Conservation (phyloP, 495 filamentous ascomycete genomes). For the Tuber umbilicatum region DNA sequence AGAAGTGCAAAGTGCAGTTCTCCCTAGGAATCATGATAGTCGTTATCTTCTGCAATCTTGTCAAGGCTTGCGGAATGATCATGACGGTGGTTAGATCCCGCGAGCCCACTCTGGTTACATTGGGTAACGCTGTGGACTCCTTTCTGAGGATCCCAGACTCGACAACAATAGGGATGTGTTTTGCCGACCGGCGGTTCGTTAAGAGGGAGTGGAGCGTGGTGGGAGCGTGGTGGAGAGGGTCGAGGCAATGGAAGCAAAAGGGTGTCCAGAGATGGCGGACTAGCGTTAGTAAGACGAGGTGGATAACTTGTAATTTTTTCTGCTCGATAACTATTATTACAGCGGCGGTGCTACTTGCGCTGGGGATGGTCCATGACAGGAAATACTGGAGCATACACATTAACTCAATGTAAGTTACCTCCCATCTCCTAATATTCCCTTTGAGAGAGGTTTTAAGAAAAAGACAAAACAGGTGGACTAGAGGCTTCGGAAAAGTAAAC, state of each 20-base stretch:
- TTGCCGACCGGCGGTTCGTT: conserved; percentile 28
- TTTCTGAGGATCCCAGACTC: neutral
- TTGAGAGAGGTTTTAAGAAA: neutral
- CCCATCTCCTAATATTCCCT: neutral
- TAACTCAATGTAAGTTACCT: neutral
- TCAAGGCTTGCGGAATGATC: conserved; percentile 28
- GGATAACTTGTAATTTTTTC: conserved; percentile 10
- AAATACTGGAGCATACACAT: neutral
- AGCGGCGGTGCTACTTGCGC: neutral
- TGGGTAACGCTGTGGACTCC: conserved; percentile 10
- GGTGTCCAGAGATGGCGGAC: neutral
- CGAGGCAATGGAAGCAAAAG: neutral
- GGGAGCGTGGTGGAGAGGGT: neutral
- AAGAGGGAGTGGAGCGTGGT: neutral
- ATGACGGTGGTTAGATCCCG: conserved; percentile 27
- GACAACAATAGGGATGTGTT: conserved; percentile 36
- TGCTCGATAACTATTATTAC: neutral
- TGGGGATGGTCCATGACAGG: neutral
- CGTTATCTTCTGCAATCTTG: too few species aligned
- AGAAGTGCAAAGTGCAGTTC: conserved; percentile 40
- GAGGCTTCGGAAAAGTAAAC: conserved; percentile 12
- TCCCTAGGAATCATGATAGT: conserved; percentile 39
- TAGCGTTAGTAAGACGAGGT: neutral
- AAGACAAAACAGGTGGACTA: neutral
- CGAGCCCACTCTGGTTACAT: conserved; percentile 5